Evolutionary conservation across 768 basidiomycete species (phyloP), one percentile per base, ranked within the genome.

Genomic region (Lactifluus subvellereus): DNA sequence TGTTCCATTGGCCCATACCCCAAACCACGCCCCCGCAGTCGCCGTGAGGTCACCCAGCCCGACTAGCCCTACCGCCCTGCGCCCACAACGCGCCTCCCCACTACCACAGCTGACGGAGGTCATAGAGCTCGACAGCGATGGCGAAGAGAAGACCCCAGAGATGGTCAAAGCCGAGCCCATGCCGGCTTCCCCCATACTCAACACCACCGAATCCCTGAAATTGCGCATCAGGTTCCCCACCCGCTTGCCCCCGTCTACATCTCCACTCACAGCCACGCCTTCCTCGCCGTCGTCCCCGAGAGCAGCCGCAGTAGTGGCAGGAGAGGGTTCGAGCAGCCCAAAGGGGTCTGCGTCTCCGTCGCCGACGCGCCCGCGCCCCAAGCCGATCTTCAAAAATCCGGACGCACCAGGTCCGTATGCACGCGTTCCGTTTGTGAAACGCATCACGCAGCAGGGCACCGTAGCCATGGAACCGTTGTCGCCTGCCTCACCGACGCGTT

Each of bases 111-210:
- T 22, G 1, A 11, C 57, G 10, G 62, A 64, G 2, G 9, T 64
- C 48, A 64, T 64, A 47, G 62, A 64, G 48, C 62, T 64, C 11
- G 62, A 64, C 53, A 64, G 53, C 48, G 62, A 64, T 6, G 62
- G 62, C 53, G 62, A 64, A 32, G 62, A 64, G 48, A 33, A 37
- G 18, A 22, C 22, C 1, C 22, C 22, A 1, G 40, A 55, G 14
- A 11, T 57, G 3, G 48, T 59, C 38, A 64, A 62, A 32, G 50
- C n/a, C 45, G 58, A 64, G 33, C 22, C 53, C 3, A n/a, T 30
- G 30, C n/a, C 20, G 35, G 13, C 20, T 3, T 22, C 53, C 4
- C 53, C 53, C 8, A 1, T 32, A 30, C 30, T 45, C 35, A 30
- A 64, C 27, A 37, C 51, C 32, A 49, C 52, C 10, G 62, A 64